Evolutionary conservation across 192 early-diverging fungal species (phyloP).

Genomic region (Haplosporangium gracile): DNA sequence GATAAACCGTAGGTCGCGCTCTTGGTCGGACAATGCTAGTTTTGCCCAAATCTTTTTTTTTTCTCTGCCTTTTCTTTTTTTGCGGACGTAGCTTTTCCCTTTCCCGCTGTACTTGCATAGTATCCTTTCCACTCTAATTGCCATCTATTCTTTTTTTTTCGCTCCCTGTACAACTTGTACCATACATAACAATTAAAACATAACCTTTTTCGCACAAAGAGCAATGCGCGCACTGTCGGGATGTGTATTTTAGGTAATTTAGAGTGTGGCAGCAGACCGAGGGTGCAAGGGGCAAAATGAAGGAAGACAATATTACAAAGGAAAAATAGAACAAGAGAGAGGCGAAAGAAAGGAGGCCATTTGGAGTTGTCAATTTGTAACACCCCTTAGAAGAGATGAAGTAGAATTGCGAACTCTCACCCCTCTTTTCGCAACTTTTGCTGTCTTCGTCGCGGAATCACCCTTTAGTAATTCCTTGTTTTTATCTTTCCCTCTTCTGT

Average conservation of each 20-base stretch:
- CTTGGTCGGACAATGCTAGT: not conserved
- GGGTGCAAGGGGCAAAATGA: not conserved
- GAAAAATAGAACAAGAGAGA: not conserved
- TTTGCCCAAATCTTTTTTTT: not conserved
- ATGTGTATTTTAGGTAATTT: not conserved
- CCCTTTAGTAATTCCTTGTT: no score
- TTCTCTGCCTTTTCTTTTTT: not conserved
- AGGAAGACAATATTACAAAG: not conserved
- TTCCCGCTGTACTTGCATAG: not conserved
- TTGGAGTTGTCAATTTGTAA: not conserved
- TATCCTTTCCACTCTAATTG: not conserved
- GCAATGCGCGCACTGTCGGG: no score
- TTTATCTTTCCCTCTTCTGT: not conserved
- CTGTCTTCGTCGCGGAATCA: not conserved
- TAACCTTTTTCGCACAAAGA: not conserved
- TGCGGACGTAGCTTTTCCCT: not conserved
- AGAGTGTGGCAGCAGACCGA: not conserved
- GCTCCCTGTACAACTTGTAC: slow-evolving; percentile 1
- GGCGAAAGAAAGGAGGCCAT: not conserved
- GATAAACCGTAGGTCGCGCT: not conserved
- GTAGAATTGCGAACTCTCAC: slow-evolving; percentile 7
- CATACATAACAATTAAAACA: not conserved
- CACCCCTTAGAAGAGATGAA: not conserved
- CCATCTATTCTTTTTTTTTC: not conserved
- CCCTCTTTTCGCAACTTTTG: slow-evolving; percentile 2